Base-by-base conservation (phyloP, 2,329 filamentous ascomycete genomes). In the Fusarium nelsonii region DNA sequence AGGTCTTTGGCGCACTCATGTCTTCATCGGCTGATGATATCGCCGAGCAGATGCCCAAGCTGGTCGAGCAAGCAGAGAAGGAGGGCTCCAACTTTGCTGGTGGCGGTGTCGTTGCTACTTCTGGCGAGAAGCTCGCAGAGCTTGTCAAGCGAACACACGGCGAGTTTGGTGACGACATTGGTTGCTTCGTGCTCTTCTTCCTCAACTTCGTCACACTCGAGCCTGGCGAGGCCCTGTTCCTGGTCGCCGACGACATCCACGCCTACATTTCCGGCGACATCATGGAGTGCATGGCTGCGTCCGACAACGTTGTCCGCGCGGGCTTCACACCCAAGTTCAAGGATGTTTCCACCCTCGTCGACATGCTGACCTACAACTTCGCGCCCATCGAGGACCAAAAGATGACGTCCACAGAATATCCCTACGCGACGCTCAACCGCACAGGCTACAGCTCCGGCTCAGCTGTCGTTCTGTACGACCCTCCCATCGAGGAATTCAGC, bases 291-390 rank as follows among this genome's bases (percentile, higher is more conserved):
- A 99, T 99, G 96, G 96, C 96, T 0, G 91, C 93, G 10, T 97
- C 93, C n/a, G 96, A 99, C 85, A 99, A 99, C 72, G 96, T 99
- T 36, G 94, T 99, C 52, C 93, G 96, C 58, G 96, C 96, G 0
- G 96, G 96, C 43, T 96, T 99, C 81, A 99, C 96, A 0, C 96
- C 96, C 58, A 99, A 99, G 79, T 99, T 97, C 87, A 97, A 98
- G 83, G 96, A 99, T 73, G 93, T 98, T 23, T 82, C 90, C 55
- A 98, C 94, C 0, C 85, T 99, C 12, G 93, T 95, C 34, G 86
- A 89, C 65, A 97, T 97, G 90, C 83, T 99, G 71, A 99, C 96
- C 0, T 99, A 99, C 84, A 92, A 90, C 73, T 97, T 97, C 75
- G 94, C 96, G 0, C 95, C 96, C 4, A 97, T 97, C 70, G 90